Evolutionary conservation across 169 alveolate genomes (phyloP).

Genomic region (Plasmodium malariae): DNA sequence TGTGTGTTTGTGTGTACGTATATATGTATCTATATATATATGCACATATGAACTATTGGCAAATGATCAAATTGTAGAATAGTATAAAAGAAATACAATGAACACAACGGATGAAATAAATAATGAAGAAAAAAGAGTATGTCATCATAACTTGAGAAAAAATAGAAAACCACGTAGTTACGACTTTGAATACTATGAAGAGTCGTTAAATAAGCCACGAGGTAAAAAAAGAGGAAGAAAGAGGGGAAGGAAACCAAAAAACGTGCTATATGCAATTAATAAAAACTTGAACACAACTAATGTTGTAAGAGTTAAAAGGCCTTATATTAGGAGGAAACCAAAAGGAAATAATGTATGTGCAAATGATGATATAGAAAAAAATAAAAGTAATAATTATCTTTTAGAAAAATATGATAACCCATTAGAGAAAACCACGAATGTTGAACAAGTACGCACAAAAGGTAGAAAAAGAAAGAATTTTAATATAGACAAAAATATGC

Average conservation of each 20-base stretch:
- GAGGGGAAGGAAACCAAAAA: slow-evolving; percentile 35
- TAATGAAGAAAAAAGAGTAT: slow-evolving; percentile 46
- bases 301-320: slow-evolving; percentile 3
- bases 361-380: neutral
- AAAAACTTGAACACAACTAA: neutral
- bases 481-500: slow-evolving; percentile 25
- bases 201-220: slow-evolving; percentile 27
- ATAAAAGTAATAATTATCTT: slow-evolving; percentile 2
- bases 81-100: slow-evolving; percentile 42
- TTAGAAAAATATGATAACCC: neutral
- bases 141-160: slow-evolving; percentile 68
- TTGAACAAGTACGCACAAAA: neutral
- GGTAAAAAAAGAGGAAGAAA: slow-evolving; percentile 39
- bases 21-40: neutral
- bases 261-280: slow-evolving; percentile 5
- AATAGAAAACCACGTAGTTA: slow-evolving; percentile 69
- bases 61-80: too few relatives aligned
- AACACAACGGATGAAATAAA: slow-evolving; percentile 40
- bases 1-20: neutral
- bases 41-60: too few relatives aligned
- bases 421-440: neutral
- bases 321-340: slow-evolving; percentile 7
- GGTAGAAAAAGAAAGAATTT: slow-evolving; percentile 37
- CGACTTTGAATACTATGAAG: slow-evolving; percentile 62
- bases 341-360: slow-evolving; percentile 5